These are phyloP conservation scores for Knoxdaviesia proteae DNA, from an alignment of 2,329 filamentous ascomycete species.

Conservation along the genomic window DNA sequence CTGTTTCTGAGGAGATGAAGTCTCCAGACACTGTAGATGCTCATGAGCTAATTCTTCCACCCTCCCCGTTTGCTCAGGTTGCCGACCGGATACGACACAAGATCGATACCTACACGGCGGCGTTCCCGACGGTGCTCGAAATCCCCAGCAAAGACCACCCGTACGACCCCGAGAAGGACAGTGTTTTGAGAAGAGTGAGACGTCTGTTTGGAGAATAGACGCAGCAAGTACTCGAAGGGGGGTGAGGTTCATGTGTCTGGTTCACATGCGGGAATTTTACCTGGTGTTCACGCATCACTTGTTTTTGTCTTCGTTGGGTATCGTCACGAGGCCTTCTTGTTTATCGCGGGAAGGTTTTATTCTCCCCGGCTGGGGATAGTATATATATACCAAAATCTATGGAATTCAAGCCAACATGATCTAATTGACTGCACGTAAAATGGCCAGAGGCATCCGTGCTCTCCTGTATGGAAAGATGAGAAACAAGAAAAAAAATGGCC, in stretches of 20 bases:
- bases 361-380: too few species aligned
- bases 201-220: constrained; percentile 45
- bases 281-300: too few species aligned
- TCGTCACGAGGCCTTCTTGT: too few species aligned
- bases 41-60: not conserved
- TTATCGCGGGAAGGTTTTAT: too few species aligned
- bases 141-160: constrained; percentile 98
- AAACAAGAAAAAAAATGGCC: not conserved
- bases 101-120: constrained; percentile 79
- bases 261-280: too few species aligned
- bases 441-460: not conserved
- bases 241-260: too few species aligned
- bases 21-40: too few species aligned
- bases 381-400: too few species aligned
- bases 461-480: not conserved
- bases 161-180: constrained; percentile 97
- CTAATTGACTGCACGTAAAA: too few species aligned
- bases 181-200: constrained; percentile 71
- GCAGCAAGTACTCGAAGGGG: too few species aligned
- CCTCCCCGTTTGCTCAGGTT: constrained; percentile 32
- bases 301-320: too few species aligned
- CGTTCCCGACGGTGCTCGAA: constrained; percentile 89
- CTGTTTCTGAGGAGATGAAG: not conserved
- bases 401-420: too few species aligned
- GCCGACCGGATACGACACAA: constrained; percentile 82